Conservation (phyloP, 1,139 yeast species). For the Pichia sp. region DNA sequence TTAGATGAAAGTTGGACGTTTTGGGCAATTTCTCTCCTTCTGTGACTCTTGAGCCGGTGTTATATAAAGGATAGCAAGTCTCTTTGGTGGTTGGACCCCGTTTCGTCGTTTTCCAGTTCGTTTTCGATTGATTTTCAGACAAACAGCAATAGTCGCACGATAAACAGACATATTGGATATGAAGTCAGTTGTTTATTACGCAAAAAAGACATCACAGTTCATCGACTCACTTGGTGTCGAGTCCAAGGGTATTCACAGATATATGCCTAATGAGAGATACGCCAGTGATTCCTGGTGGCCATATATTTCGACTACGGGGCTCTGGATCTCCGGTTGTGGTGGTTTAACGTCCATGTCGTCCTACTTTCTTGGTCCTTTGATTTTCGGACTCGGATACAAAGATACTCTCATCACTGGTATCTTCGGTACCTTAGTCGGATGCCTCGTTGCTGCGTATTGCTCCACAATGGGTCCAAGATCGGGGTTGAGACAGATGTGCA, state of each 20-base stretch:
- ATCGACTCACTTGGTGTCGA: slow-evolving; percentile 51
- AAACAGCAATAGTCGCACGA: background rate
- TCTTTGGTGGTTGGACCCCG: too few species aligned
- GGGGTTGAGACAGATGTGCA: slow-evolving; percentile 85
- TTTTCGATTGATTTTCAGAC: too few species aligned
- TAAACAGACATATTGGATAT: too few species aligned
- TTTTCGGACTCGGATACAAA: slow-evolving; percentile 64
- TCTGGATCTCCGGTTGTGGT: slow-evolving; percentile 85
- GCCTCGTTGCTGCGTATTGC: slow-evolving; percentile 76
- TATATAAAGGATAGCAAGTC: too few species aligned
- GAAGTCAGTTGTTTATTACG: slow-evolving; percentile 1
- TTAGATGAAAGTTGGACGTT: too few species aligned
- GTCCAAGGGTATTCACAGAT: slow-evolving; percentile 77
- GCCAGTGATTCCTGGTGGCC: slow-evolving; percentile 43
- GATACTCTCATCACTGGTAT: slow-evolving; percentile 62
- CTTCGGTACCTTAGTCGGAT: slow-evolving; percentile 63
- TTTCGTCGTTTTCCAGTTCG: too few species aligned
- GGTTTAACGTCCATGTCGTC: slow-evolving; percentile 86
- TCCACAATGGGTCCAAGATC: slow-evolving; percentile 85
- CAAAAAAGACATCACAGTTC: slow-evolving; percentile 21
- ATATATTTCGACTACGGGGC: slow-evolving; percentile 60
- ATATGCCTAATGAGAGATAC: slow-evolving; percentile 67
- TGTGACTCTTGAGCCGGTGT: too few species aligned
- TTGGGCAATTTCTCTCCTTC: too few species aligned
- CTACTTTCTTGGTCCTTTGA: slow-evolving; percentile 68